These are phyloP conservation scores for Turnera subulata DNA, from an alignment of 345 rosid species.

Conservation along the genomic window DNA sequence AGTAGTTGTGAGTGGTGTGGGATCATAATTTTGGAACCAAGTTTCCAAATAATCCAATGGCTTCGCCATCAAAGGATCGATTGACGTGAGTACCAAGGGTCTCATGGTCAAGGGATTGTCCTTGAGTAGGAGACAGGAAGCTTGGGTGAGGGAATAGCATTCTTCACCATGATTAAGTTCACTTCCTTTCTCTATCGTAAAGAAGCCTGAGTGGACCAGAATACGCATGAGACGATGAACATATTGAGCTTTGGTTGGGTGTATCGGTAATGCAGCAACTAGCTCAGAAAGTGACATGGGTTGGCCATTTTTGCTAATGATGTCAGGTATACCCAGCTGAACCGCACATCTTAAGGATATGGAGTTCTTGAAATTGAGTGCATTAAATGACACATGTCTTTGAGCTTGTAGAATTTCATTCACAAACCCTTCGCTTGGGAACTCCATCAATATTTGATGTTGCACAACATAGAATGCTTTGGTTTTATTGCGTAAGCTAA, in stretches of 20 bases:
- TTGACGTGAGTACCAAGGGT: background rate
- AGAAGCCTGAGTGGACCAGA: background rate
- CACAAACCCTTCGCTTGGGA: no score
- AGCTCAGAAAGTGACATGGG: slow-evolving; percentile 23
- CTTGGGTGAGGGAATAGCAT: no score
- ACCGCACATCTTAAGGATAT: slow-evolving; percentile 38
- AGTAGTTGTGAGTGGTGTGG: slow-evolving; percentile 10
- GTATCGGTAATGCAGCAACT: background rate
- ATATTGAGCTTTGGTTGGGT: background rate
- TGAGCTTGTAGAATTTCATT: no score
- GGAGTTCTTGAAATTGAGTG: slow-evolving; percentile 19
- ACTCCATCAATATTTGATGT: no score
- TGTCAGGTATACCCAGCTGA: slow-evolving; percentile 36
- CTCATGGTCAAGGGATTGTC: background rate
- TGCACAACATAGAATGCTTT: no score
- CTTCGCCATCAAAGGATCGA: slow-evolving; percentile 1
- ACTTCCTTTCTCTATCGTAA: background rate
- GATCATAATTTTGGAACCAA: slow-evolving; percentile 18
- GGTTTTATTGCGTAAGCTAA: no score
- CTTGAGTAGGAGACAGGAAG: no score
- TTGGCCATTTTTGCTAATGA: slow-evolving; percentile 31
- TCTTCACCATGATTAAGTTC: no score
- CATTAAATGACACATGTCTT: slow-evolving; percentile 28
- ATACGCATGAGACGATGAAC: background rate
- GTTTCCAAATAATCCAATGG: no score